phyloP scores from a whole-genome alignment of 2,329 filamentous ascomycete species.

The Trichoderma oligosporum region DNA sequence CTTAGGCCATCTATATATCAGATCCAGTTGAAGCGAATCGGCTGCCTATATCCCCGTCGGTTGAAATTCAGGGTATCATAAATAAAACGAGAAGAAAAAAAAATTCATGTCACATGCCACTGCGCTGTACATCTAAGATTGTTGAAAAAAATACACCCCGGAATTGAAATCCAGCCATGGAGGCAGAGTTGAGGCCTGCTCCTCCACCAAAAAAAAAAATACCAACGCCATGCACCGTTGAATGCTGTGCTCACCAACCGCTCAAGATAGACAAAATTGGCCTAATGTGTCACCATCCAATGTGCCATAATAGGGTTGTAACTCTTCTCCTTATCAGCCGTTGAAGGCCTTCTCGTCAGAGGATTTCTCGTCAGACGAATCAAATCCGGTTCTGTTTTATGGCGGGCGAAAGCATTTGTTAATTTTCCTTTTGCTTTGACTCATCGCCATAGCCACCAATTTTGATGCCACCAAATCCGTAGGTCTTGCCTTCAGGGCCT shows the following conservation, averaged over 20 bases:
- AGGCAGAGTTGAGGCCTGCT: conserved; percentile 35
- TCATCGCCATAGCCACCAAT: conserved; percentile 58
- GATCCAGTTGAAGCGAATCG: conserved; percentile 19
- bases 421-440: conserved; percentile 37
- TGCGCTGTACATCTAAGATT: conserved; percentile 21
- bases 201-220: conserved; percentile 19
- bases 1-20: conserved; percentile 8
- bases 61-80: conserved; percentile 38
- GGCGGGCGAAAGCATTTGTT: conserved; percentile 7
- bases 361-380: background rate
- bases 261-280: background rate
- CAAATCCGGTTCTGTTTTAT: too few relatives aligned
- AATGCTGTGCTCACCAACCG: conserved; percentile 19
- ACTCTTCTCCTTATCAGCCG: background rate
- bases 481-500: conserved; percentile 62
- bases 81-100: conserved; percentile 16
- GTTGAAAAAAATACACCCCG: conserved; percentile 29
- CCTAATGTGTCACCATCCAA: background rate
- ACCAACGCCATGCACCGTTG: conserved; percentile 27
- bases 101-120: background rate
- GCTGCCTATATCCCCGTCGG: conserved; percentile 24
- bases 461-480: conserved; percentile 47
- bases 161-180: conserved; percentile 22
- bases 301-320: background rate
- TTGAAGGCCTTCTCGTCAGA: background rate